These are phyloP conservation scores for Hanseniaspora vineae DNA, from an alignment of 805 yeast species.

Conservation along the genomic window DNA sequence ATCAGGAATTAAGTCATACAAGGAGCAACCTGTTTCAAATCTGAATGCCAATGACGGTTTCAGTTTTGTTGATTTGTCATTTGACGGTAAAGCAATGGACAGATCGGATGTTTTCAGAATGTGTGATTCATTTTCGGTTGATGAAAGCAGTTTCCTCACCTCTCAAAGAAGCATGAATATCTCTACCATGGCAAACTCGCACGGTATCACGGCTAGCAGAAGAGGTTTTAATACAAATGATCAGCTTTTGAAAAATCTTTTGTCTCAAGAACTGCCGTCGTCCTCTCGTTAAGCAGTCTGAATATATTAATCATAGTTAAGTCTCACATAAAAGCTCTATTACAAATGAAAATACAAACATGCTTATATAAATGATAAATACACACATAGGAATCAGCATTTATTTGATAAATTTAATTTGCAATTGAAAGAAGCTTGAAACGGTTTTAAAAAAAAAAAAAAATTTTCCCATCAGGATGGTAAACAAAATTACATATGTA, in stretches of 20 bases:
- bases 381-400: too few species aligned
- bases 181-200: background rate
- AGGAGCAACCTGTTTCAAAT: too few species aligned
- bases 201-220: background rate
- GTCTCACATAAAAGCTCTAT: too few species aligned
- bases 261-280: background rate
- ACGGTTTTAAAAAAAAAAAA: too few species aligned
- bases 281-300: background rate
- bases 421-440: too few species aligned
- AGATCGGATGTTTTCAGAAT: conserved; percentile 28
- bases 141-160: background rate
- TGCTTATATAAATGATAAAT: too few species aligned
- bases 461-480: too few species aligned
- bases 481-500: too few species aligned
- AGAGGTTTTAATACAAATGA: background rate
- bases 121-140: conserved; percentile 24
- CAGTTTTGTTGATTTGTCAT: conserved; percentile 27
- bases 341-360: too few species aligned
- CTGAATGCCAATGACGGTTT: background rate
- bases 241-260: background rate
- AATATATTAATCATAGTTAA: too few species aligned
- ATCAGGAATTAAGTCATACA: background rate
- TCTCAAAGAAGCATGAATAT: background rate
- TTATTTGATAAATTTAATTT: too few species aligned
- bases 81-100: conserved; percentile 34